Base-by-base conservation (phyloP, 2,329 filamentous ascomycete species). In the Nigrospora osmanthi region DNA sequence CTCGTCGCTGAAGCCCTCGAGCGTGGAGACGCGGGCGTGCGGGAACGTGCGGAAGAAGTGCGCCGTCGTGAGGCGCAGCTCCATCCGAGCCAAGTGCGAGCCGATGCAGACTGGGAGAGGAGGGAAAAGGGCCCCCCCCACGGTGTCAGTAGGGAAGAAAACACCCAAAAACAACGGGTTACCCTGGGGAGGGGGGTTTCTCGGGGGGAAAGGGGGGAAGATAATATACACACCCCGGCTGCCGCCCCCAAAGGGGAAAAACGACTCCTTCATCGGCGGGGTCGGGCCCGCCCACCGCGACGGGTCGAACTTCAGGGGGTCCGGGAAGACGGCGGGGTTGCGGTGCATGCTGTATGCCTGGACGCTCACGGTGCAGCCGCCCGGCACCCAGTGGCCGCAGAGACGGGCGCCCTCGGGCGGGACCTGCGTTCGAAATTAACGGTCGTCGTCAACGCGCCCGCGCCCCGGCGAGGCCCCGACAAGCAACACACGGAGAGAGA, bases 71-170 rank as follows among this genome's bases (percentile, higher is more conserved):
- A 76, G 64, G 4, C 74, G 63, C 17, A 80, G 53, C 49, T 80
- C 75, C 58, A 77, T 72, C 13, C 66, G 63, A 0, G 76, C 76
- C 11, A 81, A 64, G 47, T 80, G 72, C 15, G 76, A 60, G 3
- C 76, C 76, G 34, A 42, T 9, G 34, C 40, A 42, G 14, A 16
- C 33, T 38, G 19, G n/a, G n/a, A n/a, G n/a, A n/a, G n/a, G n/a
- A n/a, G n/a, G n/a, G n/a, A n/a, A n/a, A n/a, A n/a, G n/a, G n/a
- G n/a, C n/a, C n/a, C n/a, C n/a, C n/a, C n/a, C n/a, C n/a, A n/a
- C n/a, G n/a, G n/a, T n/a, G n/a, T n/a, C n/a, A n/a, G n/a, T n/a
- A n/a, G n/a, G n/a, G n/a, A n/a, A n/a, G n/a, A n/a, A n/a, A n/a
- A n/a, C n/a, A n/a, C n/a, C n/a, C n/a, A n/a, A n/a, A n/a, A n/a